Evolutionary conservation across 139 green algal species (phyloP).

Genomic region (Gonium pectorale): DNA sequence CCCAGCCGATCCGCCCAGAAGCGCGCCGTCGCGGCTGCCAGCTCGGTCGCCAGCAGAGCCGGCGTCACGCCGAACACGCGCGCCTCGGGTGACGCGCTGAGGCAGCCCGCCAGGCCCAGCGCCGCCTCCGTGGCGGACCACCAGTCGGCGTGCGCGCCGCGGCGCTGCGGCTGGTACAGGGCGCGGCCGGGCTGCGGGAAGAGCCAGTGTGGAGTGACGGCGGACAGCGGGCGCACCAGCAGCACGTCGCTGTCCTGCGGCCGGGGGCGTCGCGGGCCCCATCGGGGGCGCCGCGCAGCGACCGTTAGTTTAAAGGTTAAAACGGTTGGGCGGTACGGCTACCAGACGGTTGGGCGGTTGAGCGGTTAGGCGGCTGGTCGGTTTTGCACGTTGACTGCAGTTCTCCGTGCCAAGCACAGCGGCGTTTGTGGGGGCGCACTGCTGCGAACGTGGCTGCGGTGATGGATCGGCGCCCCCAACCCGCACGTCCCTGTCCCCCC

Average conservation of each 20-base stretch:
- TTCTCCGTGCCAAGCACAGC: no score
- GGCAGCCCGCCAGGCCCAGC: not conserved
- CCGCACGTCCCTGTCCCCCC: no score
- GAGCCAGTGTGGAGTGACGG: not conserved
- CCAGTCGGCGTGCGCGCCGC: not conserved
- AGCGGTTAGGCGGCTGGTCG: no score
- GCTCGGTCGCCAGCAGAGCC: not conserved
- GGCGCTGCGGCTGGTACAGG: constrained; percentile 32
- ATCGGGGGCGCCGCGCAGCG: no score
- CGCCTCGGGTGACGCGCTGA: not conserved
- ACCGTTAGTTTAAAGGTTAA: no score
- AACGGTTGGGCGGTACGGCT: no score
- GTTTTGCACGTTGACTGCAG: no score
- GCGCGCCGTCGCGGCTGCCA: not conserved
- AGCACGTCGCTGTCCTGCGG: constrained; percentile 30
- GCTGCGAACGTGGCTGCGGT: no score
- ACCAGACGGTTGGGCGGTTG: no score
- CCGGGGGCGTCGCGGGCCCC: no score
- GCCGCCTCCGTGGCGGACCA: constrained; percentile 9
- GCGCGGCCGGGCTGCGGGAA: constrained; percentile 16
- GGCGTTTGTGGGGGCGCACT: no score
- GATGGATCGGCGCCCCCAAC: no score
- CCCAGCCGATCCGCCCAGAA: not conserved
- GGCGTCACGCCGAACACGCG: constrained; percentile 32
- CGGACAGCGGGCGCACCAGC: not conserved